phyloP scores from a whole-genome alignment of 768 basidiomycete genomes.

The Mycena pura region DNA sequence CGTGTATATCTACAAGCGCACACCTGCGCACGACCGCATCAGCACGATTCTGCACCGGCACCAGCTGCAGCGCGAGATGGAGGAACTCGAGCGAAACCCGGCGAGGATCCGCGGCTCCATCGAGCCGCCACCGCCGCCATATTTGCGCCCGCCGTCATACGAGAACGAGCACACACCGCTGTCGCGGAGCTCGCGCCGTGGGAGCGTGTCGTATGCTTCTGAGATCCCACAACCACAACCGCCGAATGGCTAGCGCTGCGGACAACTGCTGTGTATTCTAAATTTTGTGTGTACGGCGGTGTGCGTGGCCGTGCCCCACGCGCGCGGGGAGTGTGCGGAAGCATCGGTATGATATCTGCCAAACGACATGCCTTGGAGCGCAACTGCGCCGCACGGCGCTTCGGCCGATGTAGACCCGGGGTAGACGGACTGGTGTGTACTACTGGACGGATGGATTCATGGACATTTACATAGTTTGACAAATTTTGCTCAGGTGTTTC shows the following conservation, averaged over 20 bases:
- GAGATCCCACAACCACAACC: not conserved
- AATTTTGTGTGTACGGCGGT: too few species aligned
- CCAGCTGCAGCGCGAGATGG: conserved; percentile 58
- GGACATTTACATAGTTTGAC: too few species aligned
- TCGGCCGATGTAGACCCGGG: too few species aligned
- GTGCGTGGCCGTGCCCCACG: too few species aligned
- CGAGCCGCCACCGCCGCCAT: conserved; percentile 58
- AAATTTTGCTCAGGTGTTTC: too few species aligned
- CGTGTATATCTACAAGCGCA: conserved; percentile 48
- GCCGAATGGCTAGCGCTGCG: conserved; percentile 14
- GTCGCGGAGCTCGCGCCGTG: not conserved
- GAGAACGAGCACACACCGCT: conserved; percentile 27
- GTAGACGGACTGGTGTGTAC: too few species aligned
- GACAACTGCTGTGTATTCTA: not conserved
- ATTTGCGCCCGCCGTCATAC: conserved; percentile 59
- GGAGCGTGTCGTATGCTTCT: not conserved
- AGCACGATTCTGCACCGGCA: conserved; percentile 49
- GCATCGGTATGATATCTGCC: too few species aligned
- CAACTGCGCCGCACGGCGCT: too few species aligned
- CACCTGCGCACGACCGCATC: conserved; percentile 54
- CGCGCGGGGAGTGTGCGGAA: too few species aligned
- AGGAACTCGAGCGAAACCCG: conserved; percentile 50
- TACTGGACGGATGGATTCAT: too few species aligned
- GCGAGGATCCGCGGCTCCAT: conserved; percentile 31
- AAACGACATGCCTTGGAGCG: too few species aligned